A percentile compares a stretch with the other conserved stretches of the same genome.
phyloP scores from a whole-genome alignment of 2,329 filamentous ascomycete genomes.

The Ustilaginoidea virens region DNA sequence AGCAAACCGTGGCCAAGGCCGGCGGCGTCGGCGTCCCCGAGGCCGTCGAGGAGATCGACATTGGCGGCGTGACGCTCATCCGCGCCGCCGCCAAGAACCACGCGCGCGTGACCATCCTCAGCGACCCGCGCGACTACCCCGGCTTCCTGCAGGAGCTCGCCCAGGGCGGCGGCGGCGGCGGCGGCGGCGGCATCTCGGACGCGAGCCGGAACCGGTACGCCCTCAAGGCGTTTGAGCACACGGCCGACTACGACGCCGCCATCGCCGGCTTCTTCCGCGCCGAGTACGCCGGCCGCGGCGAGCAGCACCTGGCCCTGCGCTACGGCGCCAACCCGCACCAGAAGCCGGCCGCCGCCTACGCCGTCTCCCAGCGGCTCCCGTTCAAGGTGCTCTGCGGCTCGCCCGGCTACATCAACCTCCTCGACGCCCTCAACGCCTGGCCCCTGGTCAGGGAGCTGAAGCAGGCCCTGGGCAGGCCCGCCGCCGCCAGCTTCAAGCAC shows the following conservation, averaged over 20 bases:
- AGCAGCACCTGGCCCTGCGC: slow-evolving; percentile 71
- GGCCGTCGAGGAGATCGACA: slow-evolving; percentile 97
- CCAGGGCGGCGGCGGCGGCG: too few relatives aligned
- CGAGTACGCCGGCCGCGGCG: slow-evolving; percentile 77
- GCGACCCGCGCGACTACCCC: slow-evolving; percentile 83
- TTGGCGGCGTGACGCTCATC: slow-evolving; percentile 91
- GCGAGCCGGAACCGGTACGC: slow-evolving; percentile 77
- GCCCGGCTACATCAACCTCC: slow-evolving; percentile 92
- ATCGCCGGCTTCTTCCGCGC: slow-evolving; percentile 97
- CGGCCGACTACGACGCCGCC: slow-evolving; percentile 86
- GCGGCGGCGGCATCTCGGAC: slow-evolving; percentile 78
- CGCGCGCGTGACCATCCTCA: slow-evolving; percentile 85
- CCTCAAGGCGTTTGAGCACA: slow-evolving; percentile 96
- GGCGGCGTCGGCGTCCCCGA: slow-evolving; percentile 94
- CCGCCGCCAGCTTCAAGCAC: slow-evolving; percentile 97
- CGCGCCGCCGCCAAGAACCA: slow-evolving; percentile 98
- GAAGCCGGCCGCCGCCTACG: slow-evolving; percentile 82
- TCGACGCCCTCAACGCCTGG: slow-evolving; percentile 95
- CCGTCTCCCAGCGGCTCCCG: slow-evolving; percentile 59
- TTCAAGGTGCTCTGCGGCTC: slow-evolving; percentile 86
- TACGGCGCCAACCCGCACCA: slow-evolving; percentile 98
- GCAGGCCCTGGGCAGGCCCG: slow-evolving; percentile 70
- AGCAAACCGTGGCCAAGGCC: slow-evolving; percentile 92
- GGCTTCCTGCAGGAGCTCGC: slow-evolving; percentile 87
- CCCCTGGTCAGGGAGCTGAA: slow-evolving; percentile 92